A percentile compares a stretch with the other conserved stretches of the same genome.
Conservation (phyloP, 208 protist genomes). For the Eutreptiella sp. region DNA sequence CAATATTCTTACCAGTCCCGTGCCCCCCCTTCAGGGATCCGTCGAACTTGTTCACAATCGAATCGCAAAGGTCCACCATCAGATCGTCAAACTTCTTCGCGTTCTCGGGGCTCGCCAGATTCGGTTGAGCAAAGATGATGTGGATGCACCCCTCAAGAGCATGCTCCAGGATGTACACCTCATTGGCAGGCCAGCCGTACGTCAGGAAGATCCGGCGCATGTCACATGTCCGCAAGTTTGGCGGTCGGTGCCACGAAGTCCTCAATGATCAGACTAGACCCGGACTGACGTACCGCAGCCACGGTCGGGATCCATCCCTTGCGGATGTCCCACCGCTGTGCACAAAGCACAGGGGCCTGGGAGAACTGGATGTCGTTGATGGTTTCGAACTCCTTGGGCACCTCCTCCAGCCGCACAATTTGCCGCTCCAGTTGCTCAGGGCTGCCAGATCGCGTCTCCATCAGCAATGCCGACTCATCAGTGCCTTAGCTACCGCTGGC, state of each 20-base stretch:
- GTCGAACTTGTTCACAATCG: conserved; percentile 33
- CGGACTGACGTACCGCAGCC: conserved; percentile 22
- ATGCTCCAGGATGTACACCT: conserved; percentile 43
- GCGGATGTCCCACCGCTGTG: conserved; percentile 38
- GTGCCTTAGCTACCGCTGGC: background rate
- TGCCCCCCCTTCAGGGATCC: conserved; percentile 47
- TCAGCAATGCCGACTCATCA: conserved; percentile 13
- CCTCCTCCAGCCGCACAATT: conserved; percentile 5
- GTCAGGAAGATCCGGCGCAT: conserved; percentile 32
- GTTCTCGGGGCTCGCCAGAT: conserved; percentile 27
- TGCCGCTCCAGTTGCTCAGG: background rate
- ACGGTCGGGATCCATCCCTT: conserved; percentile 38
- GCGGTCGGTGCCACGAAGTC: conserved; percentile 34
- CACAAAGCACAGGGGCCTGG: conserved; percentile 7
- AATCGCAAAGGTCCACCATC: conserved; percentile 38
- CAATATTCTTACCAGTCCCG: conserved; percentile 44
- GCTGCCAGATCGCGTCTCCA: conserved; percentile 13
- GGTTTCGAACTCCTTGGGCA: background rate
- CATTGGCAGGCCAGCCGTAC: conserved; percentile 35
- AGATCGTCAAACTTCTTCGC: conserved; percentile 35
- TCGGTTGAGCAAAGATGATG: conserved; percentile 42
- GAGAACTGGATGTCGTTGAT: conserved; percentile 24
- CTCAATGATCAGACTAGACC: conserved; percentile 38
- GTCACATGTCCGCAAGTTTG: conserved; percentile 38
- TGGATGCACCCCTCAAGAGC: conserved; percentile 45